A percentile compares a stretch with the other conserved stretches of the same genome.
These are phyloP conservation scores for Wickerhamomyces canadensis DNA, from an alignment of 805 yeast species.

Conservation along the genomic window DNA sequence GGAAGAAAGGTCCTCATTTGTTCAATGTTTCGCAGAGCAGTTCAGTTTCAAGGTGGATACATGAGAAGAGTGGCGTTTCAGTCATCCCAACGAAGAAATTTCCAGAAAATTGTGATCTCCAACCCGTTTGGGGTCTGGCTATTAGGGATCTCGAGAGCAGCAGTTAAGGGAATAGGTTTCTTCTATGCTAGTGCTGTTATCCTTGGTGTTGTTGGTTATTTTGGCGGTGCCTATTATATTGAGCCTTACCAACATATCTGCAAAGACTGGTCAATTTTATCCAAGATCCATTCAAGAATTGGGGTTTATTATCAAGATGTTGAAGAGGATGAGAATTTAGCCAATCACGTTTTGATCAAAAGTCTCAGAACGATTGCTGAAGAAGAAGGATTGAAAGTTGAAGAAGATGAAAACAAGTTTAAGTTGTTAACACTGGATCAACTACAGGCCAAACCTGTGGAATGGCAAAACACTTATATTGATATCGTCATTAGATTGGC, in stretches of 20 bases:
- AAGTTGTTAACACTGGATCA: constrained; percentile 19
- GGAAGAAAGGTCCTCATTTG: too few species aligned
- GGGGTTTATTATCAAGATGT: constrained; percentile 36
- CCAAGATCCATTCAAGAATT: constrained; percentile 16
- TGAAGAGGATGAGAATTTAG: constrained; percentile 26
- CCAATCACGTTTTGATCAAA: constrained; percentile 29
- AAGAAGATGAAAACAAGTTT: constrained; percentile 13
- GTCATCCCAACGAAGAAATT: not conserved
- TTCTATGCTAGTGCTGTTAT: constrained; percentile 10
- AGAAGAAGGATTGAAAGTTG: constrained; percentile 24
- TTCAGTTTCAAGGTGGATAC: too few species aligned
- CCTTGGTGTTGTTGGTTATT: constrained; percentile 5
- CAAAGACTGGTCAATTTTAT: constrained; percentile 4
- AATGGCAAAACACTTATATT: constrained; percentile 28
- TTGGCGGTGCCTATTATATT: constrained; percentile 4
- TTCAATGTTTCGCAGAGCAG: too few species aligned
- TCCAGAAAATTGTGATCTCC: constrained; percentile 2
- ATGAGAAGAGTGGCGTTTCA: too few species aligned
- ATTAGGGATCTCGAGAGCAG: constrained; percentile 6
- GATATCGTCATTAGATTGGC: constrained; percentile 37
- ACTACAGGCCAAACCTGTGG: constrained; percentile 22
- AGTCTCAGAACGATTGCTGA: constrained; percentile 27
- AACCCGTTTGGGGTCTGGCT: constrained; percentile 4
- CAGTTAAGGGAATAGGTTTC: constrained; percentile 12
- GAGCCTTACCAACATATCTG: constrained; percentile 11